A percentile compares a stretch with the other conserved stretches of the same genome.
These are phyloP conservation scores for Apiospora malaysiana DNA, from an alignment of 2,329 filamentous ascomycete species.

Conservation along the genomic window DNA sequence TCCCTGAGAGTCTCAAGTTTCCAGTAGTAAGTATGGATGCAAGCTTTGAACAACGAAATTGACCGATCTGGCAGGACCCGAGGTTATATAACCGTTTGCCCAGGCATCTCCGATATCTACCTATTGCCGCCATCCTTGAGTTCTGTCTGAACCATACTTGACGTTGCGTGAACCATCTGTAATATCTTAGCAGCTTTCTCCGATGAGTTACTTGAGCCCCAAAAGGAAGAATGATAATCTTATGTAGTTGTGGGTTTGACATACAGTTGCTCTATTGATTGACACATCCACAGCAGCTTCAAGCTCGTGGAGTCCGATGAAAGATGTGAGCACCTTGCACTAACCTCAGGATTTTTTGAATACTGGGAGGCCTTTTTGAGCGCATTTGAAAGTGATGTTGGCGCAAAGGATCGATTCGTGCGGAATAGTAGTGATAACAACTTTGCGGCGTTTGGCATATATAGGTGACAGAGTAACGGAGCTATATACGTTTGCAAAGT, in stretches of 20 bases:
- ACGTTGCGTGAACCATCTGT: neutral
- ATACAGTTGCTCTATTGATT: too few relatives aligned
- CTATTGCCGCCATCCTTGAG: neutral
- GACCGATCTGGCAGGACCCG: neutral
- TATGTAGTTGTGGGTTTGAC: neutral
- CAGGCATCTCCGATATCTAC: neutral
- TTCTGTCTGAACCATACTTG: neutral
- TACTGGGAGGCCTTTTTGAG: too few relatives aligned
- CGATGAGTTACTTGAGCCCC: neutral
- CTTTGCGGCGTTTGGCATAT: neutral
- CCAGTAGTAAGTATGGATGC: too few relatives aligned
- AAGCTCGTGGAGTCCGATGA: too few relatives aligned
- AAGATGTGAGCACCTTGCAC: too few relatives aligned
- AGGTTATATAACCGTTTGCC: neutral
- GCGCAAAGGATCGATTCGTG: too few relatives aligned
- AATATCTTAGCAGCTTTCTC: neutral
- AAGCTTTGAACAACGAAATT: too few relatives aligned
- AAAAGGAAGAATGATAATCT: neutral
- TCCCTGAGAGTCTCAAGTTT: too few relatives aligned
- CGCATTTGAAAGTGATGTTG: neutral
- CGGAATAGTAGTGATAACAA: too few relatives aligned
- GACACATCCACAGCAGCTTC: too few relatives aligned
- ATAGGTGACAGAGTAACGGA: neutral
- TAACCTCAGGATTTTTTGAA: too few relatives aligned
- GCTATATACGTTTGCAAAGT: neutral